Evolutionary conservation across 176 grass and related monocot species (phyloP), one percentile per base, ranked within the genome.

Genomic region (Canna indica): DNA sequence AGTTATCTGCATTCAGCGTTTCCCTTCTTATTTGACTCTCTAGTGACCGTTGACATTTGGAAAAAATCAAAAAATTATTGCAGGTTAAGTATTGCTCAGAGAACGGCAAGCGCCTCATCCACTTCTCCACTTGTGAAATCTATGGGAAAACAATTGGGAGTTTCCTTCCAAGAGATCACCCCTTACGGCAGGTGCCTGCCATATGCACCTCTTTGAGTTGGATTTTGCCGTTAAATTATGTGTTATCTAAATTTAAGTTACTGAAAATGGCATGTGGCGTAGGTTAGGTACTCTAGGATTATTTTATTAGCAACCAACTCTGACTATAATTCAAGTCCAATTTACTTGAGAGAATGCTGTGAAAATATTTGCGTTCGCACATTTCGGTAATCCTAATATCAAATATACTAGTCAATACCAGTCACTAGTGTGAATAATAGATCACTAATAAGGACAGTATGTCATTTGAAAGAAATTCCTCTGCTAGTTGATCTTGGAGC

Each of bases 11-110:
- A 5, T 4, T 44, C 41, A 44, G 4, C 13, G 41, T 10, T 44
- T 44, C 41, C 41, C 50, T 42, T 48, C 38, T 53, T 13, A 64
- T 48, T 72, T 54, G 47, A 54, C 18, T 54, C 20, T 54, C 17
- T n/a, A 54, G n/a, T 54, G 17, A n/a, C 50, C 17, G 50, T 76
- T 70, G 35, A 10, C 39, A 76, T 54, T 44, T 44, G 7, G 41
- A 44, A 4, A 11, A 44, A 44, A 44, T 44, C 1, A 44, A 44
- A 44, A 44, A 44, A 7, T 54, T 54, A 7, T 54, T 79, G 27
- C 77, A 90, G 91, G 87, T 85, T 33, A 95, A 90, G 74, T 90
- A 87, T 84, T 95, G 87, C 87, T 95, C 91, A 18, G 91, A 90
- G 75, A 90, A 90, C 76, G 67, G 26, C 80, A 95, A 95, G 75